Conservation (phyloP, 352 stramenopile species). For the Phytophthora pinifolia region DNA sequence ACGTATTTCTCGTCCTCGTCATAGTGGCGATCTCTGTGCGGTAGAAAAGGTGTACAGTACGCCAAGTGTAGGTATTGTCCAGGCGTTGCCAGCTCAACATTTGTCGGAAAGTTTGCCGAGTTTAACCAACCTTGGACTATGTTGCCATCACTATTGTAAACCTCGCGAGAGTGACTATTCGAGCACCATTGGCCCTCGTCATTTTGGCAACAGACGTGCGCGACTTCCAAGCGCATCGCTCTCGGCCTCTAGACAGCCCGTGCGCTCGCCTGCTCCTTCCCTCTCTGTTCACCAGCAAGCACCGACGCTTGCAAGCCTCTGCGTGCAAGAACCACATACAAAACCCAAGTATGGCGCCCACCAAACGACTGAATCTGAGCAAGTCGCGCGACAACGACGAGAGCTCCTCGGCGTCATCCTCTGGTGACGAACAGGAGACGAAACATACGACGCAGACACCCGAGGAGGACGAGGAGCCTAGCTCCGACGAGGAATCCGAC, state of each 20-base stretch:
- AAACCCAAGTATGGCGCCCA: slow-evolving; percentile 40
- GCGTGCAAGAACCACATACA: slow-evolving; percentile 6
- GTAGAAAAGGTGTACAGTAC: no score
- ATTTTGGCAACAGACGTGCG: slow-evolving; percentile 17
- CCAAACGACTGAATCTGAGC: slow-evolving; percentile 70
- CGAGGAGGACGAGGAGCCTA: slow-evolving; percentile 33
- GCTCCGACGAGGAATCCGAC: slow-evolving; percentile 55
- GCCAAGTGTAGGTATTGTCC: no score
- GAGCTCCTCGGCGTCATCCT: slow-evolving; percentile 41
- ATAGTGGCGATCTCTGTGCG: no score
- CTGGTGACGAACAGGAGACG: slow-evolving; percentile 36
- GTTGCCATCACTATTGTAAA: no score
- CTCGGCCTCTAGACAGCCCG: slow-evolving; percentile 6
- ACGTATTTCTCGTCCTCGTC: slow-evolving; percentile 14
- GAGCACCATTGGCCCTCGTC: slow-evolving; percentile 17
- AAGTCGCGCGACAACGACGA: slow-evolving; percentile 37
- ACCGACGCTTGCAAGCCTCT: slow-evolving; percentile 8
- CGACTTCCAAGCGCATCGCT: slow-evolving; percentile 3
- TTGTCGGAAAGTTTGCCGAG: no score
- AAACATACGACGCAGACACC: slow-evolving; percentile 13
- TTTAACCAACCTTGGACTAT: no score
- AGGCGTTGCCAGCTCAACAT: no score
- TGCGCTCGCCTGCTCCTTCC: not conserved
- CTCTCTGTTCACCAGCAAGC: not conserved
- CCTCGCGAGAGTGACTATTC: no score